A percentile compares a stretch with the other conserved stretches of the same genome.
Conservation (phyloP, 805 yeast genomes). For the Cyberlindnera americana region DNA sequence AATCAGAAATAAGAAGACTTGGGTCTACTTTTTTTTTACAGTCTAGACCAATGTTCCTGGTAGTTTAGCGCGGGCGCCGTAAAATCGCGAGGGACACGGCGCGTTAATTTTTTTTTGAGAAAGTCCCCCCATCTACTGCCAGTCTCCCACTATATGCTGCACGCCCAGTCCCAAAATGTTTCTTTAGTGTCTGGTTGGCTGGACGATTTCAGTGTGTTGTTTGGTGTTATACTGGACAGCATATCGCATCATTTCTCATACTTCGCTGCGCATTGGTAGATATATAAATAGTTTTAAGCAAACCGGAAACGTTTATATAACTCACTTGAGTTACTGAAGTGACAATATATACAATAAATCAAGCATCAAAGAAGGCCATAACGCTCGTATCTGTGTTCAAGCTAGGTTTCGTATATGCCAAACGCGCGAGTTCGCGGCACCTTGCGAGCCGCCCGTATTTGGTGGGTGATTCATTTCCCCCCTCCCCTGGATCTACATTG, state of each 20-base stretch:
- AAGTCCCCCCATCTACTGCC: too few species aligned
- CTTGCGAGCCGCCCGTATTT: constrained; percentile 1
- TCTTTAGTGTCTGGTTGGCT: too few species aligned
- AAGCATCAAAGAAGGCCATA: background rate
- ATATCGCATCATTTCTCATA: too few species aligned
- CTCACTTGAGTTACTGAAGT: too few species aligned
- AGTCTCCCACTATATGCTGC: background rate
- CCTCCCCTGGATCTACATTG: background rate
- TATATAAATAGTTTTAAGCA: too few species aligned
- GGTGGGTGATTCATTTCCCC: background rate
- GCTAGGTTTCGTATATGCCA: constrained; percentile 10
- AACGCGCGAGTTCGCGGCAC: constrained; percentile 5
- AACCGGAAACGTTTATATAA: too few species aligned
- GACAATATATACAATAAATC: too few species aligned
- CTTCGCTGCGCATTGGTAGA: too few species aligned
- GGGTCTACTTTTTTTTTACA: background rate
- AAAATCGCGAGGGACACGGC: constrained; percentile 3
- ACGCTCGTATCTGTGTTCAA: constrained; percentile 1
- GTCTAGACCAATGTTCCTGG: background rate
- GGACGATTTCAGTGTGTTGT: too few species aligned
- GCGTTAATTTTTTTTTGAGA: background rate
- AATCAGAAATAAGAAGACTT: too few species aligned
- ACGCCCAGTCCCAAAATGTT: background rate
- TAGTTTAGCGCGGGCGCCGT: constrained; percentile 1
- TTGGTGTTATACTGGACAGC: too few species aligned